Evolutionary conservation across 176 grass and related monocot genomes (phyloP), one percentile per base, ranked within the genome.

Genomic region (Oropetium thomaeum): DNA sequence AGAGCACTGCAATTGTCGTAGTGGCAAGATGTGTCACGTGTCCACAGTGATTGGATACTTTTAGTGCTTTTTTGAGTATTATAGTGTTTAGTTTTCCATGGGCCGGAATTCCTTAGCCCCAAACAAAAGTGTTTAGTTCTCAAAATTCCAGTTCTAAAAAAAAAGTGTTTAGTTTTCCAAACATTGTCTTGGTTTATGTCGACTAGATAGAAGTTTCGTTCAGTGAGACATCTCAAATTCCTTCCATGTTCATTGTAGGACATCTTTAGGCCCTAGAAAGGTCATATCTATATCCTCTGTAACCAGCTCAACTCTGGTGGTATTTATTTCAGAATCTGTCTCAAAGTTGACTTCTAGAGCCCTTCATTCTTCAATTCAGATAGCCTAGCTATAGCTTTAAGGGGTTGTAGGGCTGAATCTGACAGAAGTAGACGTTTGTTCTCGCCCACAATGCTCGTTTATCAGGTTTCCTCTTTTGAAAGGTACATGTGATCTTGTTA

Each of bases 201-300:
- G 45, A 45, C 64, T 31, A 10, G 5, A 51, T 40, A 40, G 11
- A 67, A 74, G 19, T 58, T 27, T 35, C 23, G 20, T 73, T 71
- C 28, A 58, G 48, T 79, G 33, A 44, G 59, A 85, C n/a, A 71
- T 63, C 62, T n/a, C 54, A 60, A 30, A 32, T 40, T 48, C 37
- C 48, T 66, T 67, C 15, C 14, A 13, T 82, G 7, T 27, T 37
- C 39, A 34, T 67, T 62, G 75, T 67, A 47, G 4, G 2, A 35
- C 27, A 67, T n/a, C n/a, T n/a, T n/a, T n/a, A n/a, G n/a, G n/a
- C n/a, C 33, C 20, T 82, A 44, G 15, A 66, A 75, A 74, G 37
- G 22, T n/a, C 37, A 58, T 43, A 65, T 55, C 27, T 8, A 43
- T 65, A 17, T 57, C 48, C 35, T 29, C 16, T 64, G 25, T 17